Base-by-base conservation (phyloP, 2,329 filamentous ascomycete genomes). In the Fusarium nematophilum region DNA sequence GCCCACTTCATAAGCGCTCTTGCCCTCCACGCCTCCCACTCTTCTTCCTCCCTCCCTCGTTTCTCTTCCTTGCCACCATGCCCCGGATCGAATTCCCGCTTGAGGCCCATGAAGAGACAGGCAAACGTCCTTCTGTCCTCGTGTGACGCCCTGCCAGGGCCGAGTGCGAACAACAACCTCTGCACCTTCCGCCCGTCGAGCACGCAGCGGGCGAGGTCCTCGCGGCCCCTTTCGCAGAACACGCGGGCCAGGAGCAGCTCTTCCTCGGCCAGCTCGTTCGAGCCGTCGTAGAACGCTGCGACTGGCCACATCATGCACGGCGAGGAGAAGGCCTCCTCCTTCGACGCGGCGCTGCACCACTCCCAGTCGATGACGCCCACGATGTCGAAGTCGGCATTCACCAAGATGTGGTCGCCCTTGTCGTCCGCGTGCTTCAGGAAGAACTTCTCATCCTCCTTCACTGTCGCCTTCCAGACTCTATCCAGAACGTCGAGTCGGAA, bases 381-480 rank as follows among this genome's bases (percentile, higher is more conserved):
- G 7, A 37, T 23, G 9, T 37, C 10, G 10, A 10, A 37, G 4
- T 37, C 18, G 34, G 9, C 34, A n/a, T 37, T 23, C 10, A 37
- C 18, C 8, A 37, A 11, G 18, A 37, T 37, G 65, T 37, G 34
- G 18, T 37, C 18, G 15, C 34, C 34, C 18, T 37, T 37, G 18
- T 37, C 34, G 10, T 37, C 34, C 4, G 9, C 9, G 9, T 37
- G 34, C 13, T 37, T 37, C 8, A 37, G 34, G 18, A 11, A 37
- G 10, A 37, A 23, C 8, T 8, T 3, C 15, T 11, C 34, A 7
- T 3, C 9, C 5, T 14, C 5, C 6, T 8, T 10, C 34, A 13
- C 18, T 6, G 34, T 10, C 6, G 6, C 7, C 8, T 15, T 11
- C 10, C 11, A 5, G 9, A 23, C 3, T 18, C 23, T 13, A 6